Evolutionary conservation across 1,284 basidiomycete genomes (phyloP).

Genomic region (Microbotryum intermedium): DNA sequence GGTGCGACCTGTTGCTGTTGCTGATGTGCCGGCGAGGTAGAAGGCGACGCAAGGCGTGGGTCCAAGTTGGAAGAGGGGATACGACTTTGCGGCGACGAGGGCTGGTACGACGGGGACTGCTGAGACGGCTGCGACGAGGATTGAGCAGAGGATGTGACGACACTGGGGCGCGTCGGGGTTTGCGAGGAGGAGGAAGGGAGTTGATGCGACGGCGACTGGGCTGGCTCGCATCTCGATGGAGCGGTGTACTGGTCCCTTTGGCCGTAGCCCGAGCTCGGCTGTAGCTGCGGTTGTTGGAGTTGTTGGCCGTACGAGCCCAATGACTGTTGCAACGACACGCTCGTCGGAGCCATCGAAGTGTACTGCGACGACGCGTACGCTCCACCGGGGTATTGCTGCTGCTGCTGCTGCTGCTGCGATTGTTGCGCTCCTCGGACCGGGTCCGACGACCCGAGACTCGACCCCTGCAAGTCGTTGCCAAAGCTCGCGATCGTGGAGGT

Average conservation of each 20-base stretch:
- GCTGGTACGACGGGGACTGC: background rate
- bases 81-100: no score
- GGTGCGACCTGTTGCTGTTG: background rate
- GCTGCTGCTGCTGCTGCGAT: slow-evolving; percentile 26
- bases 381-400: slow-evolving; percentile 3
- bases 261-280: no score
- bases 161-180: slow-evolving; percentile 20
- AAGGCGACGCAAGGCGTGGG: no score
- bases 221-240: background rate
- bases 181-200: slow-evolving; percentile 9
- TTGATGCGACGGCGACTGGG: background rate
- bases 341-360: no score
- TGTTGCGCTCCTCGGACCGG: slow-evolving; percentile 17
- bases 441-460: slow-evolving; percentile 10
- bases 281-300: background rate
- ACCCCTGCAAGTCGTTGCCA: slow-evolving; percentile 18
- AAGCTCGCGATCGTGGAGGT: slow-evolving; percentile 18
- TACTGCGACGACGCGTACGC: no score
- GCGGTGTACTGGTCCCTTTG: no score
- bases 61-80: background rate
- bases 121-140: background rate
- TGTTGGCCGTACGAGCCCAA: slow-evolving; percentile 7
- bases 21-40: slow-evolving; percentile 7
- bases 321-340: no score
- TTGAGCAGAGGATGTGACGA: slow-evolving; percentile 12